phyloP scores from a whole-genome alignment of 2,329 filamentous ascomycete genomes.

The Arthrobotrys megalospora region DNA sequence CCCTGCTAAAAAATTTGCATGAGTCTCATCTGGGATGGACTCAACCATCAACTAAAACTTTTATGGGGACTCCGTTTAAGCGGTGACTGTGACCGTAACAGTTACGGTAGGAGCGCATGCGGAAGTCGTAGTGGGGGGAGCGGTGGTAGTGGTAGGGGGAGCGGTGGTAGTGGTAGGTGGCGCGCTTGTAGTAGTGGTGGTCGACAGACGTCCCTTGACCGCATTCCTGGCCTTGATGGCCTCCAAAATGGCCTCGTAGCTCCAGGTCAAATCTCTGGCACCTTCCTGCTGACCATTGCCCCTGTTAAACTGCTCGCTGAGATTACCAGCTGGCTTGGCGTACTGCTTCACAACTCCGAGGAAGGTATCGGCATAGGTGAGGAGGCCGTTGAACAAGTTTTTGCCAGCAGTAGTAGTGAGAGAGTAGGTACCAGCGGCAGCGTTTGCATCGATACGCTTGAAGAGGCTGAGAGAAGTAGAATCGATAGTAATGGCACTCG shows the following conservation, averaged over 20 bases:
- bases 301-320: conserved; percentile 69
- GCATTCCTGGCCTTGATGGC: conserved; percentile 67
- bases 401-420: conserved; percentile 33
- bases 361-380: conserved; percentile 67
- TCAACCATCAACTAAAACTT: no score
- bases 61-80: no score
- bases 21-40: no score
- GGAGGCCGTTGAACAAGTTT: conserved; percentile 65
- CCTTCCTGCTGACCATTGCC: conserved; percentile 67
- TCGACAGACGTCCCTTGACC: conserved; percentile 26
- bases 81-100: not conserved
- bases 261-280: conserved; percentile 69
- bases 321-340: conserved; percentile 66
- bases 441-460: conserved; percentile 40
- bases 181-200: conserved; percentile 3
- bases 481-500: conserved; percentile 77
- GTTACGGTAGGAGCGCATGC: conserved; percentile 16
- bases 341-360: conserved; percentile 68
- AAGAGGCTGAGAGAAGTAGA: conserved; percentile 63
- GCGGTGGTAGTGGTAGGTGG: conserved; percentile 11
- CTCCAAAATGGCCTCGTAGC: conserved; percentile 68
- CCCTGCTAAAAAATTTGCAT: no score
- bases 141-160: conserved; percentile 13
- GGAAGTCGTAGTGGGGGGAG: not conserved
- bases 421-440: conserved; percentile 42